Conservation (phyloP, 495 filamentous ascomycete species). For the Jackrogersella multiformis region DNA sequence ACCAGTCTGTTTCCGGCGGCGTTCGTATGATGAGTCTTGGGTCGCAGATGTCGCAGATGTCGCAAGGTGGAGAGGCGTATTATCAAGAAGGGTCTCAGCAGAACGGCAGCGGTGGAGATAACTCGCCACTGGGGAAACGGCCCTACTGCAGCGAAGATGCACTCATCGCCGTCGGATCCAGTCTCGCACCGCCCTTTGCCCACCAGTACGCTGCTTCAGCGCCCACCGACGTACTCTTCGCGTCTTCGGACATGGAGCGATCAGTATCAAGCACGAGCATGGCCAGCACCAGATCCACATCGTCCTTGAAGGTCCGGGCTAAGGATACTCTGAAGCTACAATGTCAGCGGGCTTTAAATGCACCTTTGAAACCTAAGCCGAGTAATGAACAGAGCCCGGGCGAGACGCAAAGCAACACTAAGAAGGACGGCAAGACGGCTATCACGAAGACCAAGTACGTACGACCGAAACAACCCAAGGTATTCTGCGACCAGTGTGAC, state of each 20-base stretch:
- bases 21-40: conserved; percentile 56
- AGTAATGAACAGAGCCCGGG: conserved; percentile 38
- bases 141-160: conserved; percentile 41
- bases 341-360: conserved; percentile 43
- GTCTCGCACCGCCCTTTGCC: conserved; percentile 46
- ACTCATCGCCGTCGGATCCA: conserved; percentile 50
- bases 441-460: conserved; percentile 76
- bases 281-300: conserved; percentile 52
- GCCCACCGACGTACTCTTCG: conserved; percentile 39
- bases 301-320: conserved; percentile 51
- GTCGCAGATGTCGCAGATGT: conserved; percentile 52
- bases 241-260: conserved; percentile 54
- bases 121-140: conserved; percentile 47
- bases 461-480: conserved; percentile 79
- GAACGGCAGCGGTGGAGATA: conserved; percentile 41
- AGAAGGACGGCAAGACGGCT: conserved; percentile 58
- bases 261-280: conserved; percentile 55
- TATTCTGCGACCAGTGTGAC: conserved; percentile 76
- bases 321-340: conserved; percentile 54
- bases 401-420: conserved; percentile 36
- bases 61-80: conserved; percentile 34
- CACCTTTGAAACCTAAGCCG: conserved; percentile 54
- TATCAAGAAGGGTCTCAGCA: conserved; percentile 44
- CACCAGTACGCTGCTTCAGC: conserved; percentile 47
- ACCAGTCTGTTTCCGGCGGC: conserved; percentile 46